phyloP scores from a whole-genome alignment of 805 yeast species.

The Blastobotrys attinorum region DNA sequence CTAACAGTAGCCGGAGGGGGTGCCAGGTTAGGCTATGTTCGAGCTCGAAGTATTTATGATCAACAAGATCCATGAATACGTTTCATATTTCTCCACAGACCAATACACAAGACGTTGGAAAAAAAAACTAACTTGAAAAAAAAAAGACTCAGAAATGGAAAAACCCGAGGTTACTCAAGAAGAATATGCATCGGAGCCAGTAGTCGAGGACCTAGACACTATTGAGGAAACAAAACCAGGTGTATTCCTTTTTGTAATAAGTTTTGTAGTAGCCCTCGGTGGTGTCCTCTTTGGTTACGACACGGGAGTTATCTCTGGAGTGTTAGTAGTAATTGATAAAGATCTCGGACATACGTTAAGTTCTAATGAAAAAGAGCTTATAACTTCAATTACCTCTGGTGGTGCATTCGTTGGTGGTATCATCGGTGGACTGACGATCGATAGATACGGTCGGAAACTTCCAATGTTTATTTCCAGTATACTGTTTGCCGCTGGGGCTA shows the following conservation, averaged over 20 bases:
- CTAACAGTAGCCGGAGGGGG: too few relatives aligned
- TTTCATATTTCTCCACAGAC: too few relatives aligned
- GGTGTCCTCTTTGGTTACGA: conserved; percentile 83
- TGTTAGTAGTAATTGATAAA: conserved; percentile 73
- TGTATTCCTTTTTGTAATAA: background rate
- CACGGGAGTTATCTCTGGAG: conserved; percentile 92
- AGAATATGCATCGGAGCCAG: too few relatives aligned
- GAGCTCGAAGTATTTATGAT: too few relatives aligned
- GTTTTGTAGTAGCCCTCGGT: conserved; percentile 35
- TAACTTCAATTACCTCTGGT: conserved; percentile 88
- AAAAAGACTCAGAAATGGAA: too few relatives aligned
- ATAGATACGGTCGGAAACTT: conserved; percentile 73
- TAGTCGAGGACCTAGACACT: background rate
- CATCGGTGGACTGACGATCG: conserved; percentile 75
- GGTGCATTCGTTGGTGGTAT: conserved; percentile 83
- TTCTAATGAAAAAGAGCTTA: conserved; percentile 74
- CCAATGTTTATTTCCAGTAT: conserved; percentile 74
- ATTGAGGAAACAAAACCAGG: background rate
- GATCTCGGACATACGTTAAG: conserved; percentile 55
- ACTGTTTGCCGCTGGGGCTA: conserved; percentile 75
- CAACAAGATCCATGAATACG: too few relatives aligned
- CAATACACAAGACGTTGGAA: too few relatives aligned
- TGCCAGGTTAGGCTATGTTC: too few relatives aligned
- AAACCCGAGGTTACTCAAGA: too few relatives aligned
- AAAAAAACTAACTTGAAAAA: too few relatives aligned